Percentiles rank a stretch among this genome's conserved stretches.
Conservation (phyloP, 441 rosid genomes). For the Adansonia gregorii region DNA sequence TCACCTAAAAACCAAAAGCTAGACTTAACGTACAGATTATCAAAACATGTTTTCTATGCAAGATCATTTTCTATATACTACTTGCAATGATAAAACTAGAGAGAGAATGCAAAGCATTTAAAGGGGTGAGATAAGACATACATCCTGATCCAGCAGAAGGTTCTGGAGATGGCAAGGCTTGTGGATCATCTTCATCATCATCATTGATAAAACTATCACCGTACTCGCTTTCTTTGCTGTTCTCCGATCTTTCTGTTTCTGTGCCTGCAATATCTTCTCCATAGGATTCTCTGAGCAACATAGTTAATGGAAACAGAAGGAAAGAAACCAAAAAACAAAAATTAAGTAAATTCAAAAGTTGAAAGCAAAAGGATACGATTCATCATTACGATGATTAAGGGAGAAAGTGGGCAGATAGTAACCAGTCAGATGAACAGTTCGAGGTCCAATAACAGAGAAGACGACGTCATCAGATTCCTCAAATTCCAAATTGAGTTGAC, state of each 20-base stretch:
- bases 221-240: slow-evolving; percentile 55
- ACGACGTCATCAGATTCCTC: slow-evolving; percentile 69
- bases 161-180: slow-evolving; percentile 28
- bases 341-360: neutral
- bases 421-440: slow-evolving; percentile 75
- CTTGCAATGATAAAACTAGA: neutral
- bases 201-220: slow-evolving; percentile 78
- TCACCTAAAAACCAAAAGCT: neutral
- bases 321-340: neutral
- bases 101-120: slow-evolving; percentile 4
- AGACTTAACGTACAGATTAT: neutral
- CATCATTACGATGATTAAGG: slow-evolving; percentile 37
- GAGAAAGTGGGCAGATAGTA: slow-evolving; percentile 40
- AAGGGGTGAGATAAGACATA: slow-evolving; percentile 26
- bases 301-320: slow-evolving; percentile 36
- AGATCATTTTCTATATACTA: neutral
- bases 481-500: slow-evolving; percentile 68
- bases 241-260: slow-evolving; percentile 56
- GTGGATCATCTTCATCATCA: slow-evolving; percentile 34
- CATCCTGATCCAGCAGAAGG: slow-evolving; percentile 43
- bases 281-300: slow-evolving; percentile 57
- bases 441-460: slow-evolving; percentile 77
- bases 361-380: slow-evolving; percentile 60
- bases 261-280: slow-evolving; percentile 79
- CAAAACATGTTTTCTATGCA: neutral